Percentiles rank a stretch among this genome's conserved stretches.
These are phyloP conservation scores for Moesziomyces antarcticus DNA, from an alignment of 1,284 basidiomycete species.

Conservation along the genomic window DNA sequence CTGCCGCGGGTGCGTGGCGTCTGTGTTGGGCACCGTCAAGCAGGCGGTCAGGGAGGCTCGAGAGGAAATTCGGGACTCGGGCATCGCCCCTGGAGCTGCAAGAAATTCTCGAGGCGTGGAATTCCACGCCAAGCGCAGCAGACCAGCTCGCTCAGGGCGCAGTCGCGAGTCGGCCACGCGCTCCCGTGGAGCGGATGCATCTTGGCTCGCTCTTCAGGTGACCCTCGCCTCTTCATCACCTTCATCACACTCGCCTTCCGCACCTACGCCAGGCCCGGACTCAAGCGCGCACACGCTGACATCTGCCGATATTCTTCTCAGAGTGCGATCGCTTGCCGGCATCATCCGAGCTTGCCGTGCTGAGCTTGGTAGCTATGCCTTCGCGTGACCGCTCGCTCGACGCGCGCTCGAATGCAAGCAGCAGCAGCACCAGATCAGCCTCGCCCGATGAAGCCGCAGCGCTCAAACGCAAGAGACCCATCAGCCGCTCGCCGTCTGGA, in stretches of 20 bases:
- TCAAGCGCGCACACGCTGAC: too few relatives aligned
- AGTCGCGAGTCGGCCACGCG: background rate
- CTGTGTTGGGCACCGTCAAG: background rate
- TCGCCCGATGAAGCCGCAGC: constrained; percentile 18
- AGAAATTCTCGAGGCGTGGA: background rate
- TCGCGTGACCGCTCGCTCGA: constrained; percentile 14
- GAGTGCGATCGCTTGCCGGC: background rate
- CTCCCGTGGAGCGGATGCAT: background rate
- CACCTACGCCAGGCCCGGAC: background rate
- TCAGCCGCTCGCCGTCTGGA: constrained; percentile 23
- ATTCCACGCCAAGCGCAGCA: background rate
- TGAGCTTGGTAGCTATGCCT: constrained; percentile 10
- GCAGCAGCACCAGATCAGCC: constrained; percentile 13
- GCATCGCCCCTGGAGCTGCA: background rate
- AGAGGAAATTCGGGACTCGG: background rate
- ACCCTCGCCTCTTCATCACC: background rate
- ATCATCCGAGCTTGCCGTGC: background rate
- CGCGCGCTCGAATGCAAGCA: constrained; percentile 3
- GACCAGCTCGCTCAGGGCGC: background rate
- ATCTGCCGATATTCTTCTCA: too few relatives aligned
- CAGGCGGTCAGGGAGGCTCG: background rate
- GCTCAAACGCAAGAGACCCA: constrained; percentile 30
- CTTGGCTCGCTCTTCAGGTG: background rate
- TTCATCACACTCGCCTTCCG: background rate
- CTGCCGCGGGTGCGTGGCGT: too few relatives aligned